These are phyloP conservation scores for Verticillium longisporum DNA, from an alignment of 2,329 filamentous ascomycete species.

Conservation along the genomic window DNA sequence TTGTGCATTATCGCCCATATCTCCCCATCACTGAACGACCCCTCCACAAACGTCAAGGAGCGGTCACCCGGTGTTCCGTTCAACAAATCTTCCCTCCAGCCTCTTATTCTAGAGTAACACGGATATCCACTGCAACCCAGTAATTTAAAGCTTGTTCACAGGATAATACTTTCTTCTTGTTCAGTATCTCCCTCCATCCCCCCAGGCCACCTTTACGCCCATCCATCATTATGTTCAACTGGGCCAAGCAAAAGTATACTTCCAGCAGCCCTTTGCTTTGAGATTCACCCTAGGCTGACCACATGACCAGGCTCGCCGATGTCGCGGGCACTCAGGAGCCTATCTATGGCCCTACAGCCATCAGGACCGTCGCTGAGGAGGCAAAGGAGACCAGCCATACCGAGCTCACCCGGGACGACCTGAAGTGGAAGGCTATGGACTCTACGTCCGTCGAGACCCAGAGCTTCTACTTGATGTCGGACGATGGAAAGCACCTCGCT, in stretches of 20 bases:
- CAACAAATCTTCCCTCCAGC: background rate
- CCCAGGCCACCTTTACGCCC: background rate
- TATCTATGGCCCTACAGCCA: constrained; percentile 84
- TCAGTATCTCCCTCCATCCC: background rate
- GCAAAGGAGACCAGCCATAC: constrained; percentile 72
- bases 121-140: background rate
- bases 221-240: constrained; percentile 69
- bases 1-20: background rate
- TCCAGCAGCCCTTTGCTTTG: constrained; percentile 9
- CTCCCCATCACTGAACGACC: background rate
- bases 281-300: constrained; percentile 14
- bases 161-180: background rate
- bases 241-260: constrained; percentile 83
- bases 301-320: constrained; percentile 51
- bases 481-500: constrained; percentile 62
- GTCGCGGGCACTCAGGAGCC: constrained; percentile 95
- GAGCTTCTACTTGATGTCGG: constrained; percentile 82
- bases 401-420: constrained; percentile 67
- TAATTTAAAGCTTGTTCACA: background rate
- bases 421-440: constrained; percentile 77
- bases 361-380: constrained; percentile 79
- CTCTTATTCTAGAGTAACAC: background rate
- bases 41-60: background rate
- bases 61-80: background rate
- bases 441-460: constrained; percentile 91